These are phyloP conservation scores for Mycena pura DNA, from an alignment of 768 basidiomycete genomes.

Conservation along the genomic window DNA sequence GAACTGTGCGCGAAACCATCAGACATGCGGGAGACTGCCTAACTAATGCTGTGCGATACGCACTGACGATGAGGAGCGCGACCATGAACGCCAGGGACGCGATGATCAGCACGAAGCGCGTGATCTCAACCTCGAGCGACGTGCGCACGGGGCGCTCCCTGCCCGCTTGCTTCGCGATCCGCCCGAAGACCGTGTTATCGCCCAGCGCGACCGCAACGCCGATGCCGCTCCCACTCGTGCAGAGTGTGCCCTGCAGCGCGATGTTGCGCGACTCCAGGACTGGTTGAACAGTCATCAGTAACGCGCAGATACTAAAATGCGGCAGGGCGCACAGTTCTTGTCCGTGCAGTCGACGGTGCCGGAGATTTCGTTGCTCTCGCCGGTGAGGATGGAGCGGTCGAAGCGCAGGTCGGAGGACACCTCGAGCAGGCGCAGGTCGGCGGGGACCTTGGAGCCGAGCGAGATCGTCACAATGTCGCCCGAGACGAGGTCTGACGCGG, in stretches of 20 bases:
- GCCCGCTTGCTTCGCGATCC: constrained; percentile 46
- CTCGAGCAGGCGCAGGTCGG: constrained; percentile 70
- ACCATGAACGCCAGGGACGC: constrained; percentile 50
- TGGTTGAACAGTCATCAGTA: constrained; percentile 18
- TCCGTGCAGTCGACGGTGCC: constrained; percentile 43
- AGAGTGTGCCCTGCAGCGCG: constrained; percentile 62
- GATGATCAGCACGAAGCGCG: constrained; percentile 61
- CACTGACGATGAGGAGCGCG: constrained; percentile 55
- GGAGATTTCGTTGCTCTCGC: constrained; percentile 51
- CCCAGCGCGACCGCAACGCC: constrained; percentile 58
- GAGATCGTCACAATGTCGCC: constrained; percentile 70
- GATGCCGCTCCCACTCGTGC: constrained; percentile 54
- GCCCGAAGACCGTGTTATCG: constrained; percentile 55
- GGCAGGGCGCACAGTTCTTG: constrained; percentile 36
- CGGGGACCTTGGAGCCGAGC: constrained; percentile 74
- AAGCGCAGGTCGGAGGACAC: constrained; percentile 63
- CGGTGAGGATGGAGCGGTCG: constrained; percentile 71
- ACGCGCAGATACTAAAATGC: not conserved
- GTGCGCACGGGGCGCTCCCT: constrained; percentile 46
- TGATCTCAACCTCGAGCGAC: constrained; percentile 60
- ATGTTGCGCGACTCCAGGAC: constrained; percentile 59
- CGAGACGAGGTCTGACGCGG: constrained; percentile 67
- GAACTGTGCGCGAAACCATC: constrained; percentile 23
- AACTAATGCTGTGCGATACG: constrained; percentile 46
- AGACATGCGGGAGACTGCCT: not conserved